Evolutionary conservation across 2,329 filamentous ascomycete species (phyloP).

Genomic region (Pyrenophora seminiperda): DNA sequence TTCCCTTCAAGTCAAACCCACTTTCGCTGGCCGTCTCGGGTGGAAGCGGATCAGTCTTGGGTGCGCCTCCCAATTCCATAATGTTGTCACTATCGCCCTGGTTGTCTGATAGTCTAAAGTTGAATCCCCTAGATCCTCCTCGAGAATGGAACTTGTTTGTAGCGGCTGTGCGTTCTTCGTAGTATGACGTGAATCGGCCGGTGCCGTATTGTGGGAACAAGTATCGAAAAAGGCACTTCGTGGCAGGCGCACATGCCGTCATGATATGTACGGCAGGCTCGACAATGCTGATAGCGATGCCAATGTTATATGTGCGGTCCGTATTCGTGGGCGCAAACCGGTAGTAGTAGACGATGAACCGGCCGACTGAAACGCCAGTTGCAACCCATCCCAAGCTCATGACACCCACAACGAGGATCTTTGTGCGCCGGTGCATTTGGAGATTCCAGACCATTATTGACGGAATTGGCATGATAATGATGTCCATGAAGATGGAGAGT

Average conservation of each 20-base stretch:
- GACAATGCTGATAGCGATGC: conserved; percentile 45
- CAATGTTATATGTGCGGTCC: conserved; percentile 45
- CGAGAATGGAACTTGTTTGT: conserved; percentile 15
- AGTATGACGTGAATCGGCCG: conserved; percentile 17
- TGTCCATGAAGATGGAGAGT: conserved; percentile 46
- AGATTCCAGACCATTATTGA: conserved; percentile 53
- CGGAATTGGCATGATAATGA: conserved; percentile 50
- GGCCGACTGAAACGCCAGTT: conserved; percentile 43
- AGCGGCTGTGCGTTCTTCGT: conserved; percentile 14
- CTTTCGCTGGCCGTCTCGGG: conserved; percentile 7
- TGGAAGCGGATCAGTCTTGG: conserved; percentile 6
- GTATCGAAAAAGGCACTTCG: conserved; percentile 53
- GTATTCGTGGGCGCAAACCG: conserved; percentile 42
- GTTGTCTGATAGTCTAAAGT: conserved; percentile 15
- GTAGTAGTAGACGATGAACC: conserved; percentile 50
- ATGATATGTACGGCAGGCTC: conserved; percentile 56
- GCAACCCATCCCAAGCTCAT: conserved; percentile 46
- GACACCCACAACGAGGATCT: conserved; percentile 38
- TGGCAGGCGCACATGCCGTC: conserved; percentile 60
- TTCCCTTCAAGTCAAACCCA: conserved; percentile 5
- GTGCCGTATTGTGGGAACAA: conserved; percentile 42
- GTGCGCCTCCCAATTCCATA: conserved; percentile 14
- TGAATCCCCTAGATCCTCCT: conserved; percentile 13
- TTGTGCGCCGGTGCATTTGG: conserved; percentile 49
- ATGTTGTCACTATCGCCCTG: conserved; percentile 7